phyloP scores from a whole-genome alignment of 1,139 yeast genomes.

The Suhomyces yuchorum region DNA sequence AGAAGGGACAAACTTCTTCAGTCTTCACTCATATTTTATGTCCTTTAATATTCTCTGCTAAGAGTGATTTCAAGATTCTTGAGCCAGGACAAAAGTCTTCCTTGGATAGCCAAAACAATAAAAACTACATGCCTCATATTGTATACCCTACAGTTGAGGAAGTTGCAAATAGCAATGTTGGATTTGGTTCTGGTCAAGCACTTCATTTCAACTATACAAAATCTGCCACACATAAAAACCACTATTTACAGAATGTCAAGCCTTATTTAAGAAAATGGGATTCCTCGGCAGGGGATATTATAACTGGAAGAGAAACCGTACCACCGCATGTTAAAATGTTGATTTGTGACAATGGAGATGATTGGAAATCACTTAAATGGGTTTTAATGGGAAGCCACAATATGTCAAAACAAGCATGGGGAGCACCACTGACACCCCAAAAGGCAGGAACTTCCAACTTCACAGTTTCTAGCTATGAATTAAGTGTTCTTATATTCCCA shows the following conservation, averaged over 20 bases:
- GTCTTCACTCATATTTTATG: conserved; percentile 58
- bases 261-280: conserved; percentile 42
- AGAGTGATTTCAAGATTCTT: conserved; percentile 20
- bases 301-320: conserved; percentile 36
- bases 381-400: conserved; percentile 68
- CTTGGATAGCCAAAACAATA: conserved; percentile 26
- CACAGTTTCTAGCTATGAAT: conserved; percentile 51
- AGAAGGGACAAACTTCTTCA: conserved; percentile 39
- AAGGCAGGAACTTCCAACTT: conserved; percentile 26
- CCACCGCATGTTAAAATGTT: conserved; percentile 46
- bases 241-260: conserved; percentile 35
- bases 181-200: conserved; percentile 56
- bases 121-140: conserved; percentile 47
- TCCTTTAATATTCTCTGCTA: conserved; percentile 39
- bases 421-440: conserved; percentile 22
- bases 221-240: conserved; percentile 25
- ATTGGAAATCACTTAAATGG: conserved; percentile 58
- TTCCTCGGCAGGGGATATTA: conserved; percentile 12
- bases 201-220: conserved; percentile 49
- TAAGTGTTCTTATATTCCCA: conserved; percentile 48
- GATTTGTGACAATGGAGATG: conserved; percentile 48
- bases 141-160: conserved; percentile 59
- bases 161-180: conserved; percentile 44
- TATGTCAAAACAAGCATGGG: conserved; percentile 73
- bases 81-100: conserved; percentile 34